These are phyloP conservation scores for Solanum dulcamara DNA, from an alignment of 257 asterid genomes.

Conservation along the genomic window DNA sequence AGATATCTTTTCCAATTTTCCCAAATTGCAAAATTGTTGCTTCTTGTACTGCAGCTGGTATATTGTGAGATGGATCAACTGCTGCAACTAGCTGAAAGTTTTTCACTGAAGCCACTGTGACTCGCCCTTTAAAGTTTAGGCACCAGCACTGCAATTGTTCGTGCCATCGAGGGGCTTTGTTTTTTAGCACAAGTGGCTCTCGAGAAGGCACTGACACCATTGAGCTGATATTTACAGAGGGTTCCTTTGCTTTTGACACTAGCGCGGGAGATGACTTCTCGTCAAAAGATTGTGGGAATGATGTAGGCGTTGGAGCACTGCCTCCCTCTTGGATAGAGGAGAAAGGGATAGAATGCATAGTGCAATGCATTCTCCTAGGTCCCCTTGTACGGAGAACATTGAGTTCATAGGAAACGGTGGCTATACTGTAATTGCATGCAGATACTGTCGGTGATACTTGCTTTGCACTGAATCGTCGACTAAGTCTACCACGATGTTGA, in stretches of 20 bases:
- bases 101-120: constrained; percentile 13
- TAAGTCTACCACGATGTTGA: constrained; percentile 3
- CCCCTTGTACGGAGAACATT: constrained; percentile 15
- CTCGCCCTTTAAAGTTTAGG: constrained; percentile 8
- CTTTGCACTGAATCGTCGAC: constrained; percentile 4
- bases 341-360: constrained; percentile 8
- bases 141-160: constrained; percentile 19
- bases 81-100: constrained; percentile 10
- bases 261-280: not conserved
- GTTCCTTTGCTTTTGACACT: not conserved
- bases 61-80: not conserved
- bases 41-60: constrained; percentile 8
- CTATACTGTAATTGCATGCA: constrained; percentile 6
- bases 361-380: constrained; percentile 14
- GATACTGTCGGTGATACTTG: constrained; percentile 12
- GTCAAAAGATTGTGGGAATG: not conserved
- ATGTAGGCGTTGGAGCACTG: constrained; percentile 6
- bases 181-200: constrained; percentile 6
- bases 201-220: not conserved
- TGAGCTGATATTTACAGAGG: not conserved
- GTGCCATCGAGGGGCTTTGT: constrained; percentile 15
- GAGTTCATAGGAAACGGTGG: constrained; percentile 9
- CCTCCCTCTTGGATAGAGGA: constrained; percentile 10
- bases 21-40: constrained; percentile 12
- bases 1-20: constrained; percentile 10